Evolutionary conservation across 1,139 yeast species (phyloP), one percentile per base, ranked within the genome.

Genomic region (Pichia sp.): DNA sequence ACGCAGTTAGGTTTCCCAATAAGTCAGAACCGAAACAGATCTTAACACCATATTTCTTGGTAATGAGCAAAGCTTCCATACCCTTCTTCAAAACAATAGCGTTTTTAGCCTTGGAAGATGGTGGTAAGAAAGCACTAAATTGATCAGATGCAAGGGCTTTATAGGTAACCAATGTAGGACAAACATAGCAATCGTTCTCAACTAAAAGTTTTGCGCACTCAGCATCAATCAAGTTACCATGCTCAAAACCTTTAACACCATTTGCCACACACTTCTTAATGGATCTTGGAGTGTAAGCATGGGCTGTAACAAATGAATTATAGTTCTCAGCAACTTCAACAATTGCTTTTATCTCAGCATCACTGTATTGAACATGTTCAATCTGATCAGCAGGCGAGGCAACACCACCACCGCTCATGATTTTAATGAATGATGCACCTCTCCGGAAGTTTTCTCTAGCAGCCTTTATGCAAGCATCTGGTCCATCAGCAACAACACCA

Each of bases 191-290:
- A 15, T 55, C 62, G n/a, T 62, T 57, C 40, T 63, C 56, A n/a
- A 59, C 64, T 64, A 66, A 62, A 41, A 66, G 45, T 48, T 57
- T 51, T n/a, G 69, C 68, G 41, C 65, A 56, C 29, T 60, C 66
- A n/a, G 59, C 67, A 46, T 65, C 66, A 30, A 66, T 50, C 32
- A 66, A 48, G 45, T 66, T 66, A 3, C 69, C 69, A 51, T 66
- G 69, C 51, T 66, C 69, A 50, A 66, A 64, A 19, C 69, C 69
- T 44, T 55, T 62, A 8, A 63, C 65, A 6, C 69, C 69, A 54
- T 61, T 61, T 8, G 56, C 54, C 23, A 66, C 54, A 53, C 68
- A 64, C 26, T 59, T 61, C 47, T 58, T 56, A 29, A 66, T 65
- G 5, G 64, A 55, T 19, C 54, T 54, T 2, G 67, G 62, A 4